Evolutionary conservation across 805 yeast species (phyloP), one percentile per base, ranked within the genome.

Genomic region (Saccharomycopsis guyanensis): DNA sequence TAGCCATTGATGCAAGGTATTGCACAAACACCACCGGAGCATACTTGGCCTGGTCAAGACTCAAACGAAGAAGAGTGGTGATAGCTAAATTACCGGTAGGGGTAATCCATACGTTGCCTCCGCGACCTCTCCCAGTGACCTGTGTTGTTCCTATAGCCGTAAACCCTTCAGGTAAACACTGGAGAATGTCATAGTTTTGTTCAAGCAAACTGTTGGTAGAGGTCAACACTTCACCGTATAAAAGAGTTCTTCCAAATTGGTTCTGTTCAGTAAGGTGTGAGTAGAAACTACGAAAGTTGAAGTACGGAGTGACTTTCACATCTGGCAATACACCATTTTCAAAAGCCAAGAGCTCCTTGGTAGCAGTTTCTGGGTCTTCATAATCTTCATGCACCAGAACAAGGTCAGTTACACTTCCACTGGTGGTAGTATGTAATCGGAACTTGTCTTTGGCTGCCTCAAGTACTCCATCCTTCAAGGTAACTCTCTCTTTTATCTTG

Each of bases 91-190:
- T 94, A 8, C 99, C 99, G 20, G 75, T 72, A 2, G 99, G 99
- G 55, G 86, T 89, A 20, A 93, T 82, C 98, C 98, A 93, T 2
- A 79, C 80, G 54, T 93, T 93, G 1, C 93, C 94, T 13, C 97
- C 95, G 47, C 99, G 76, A 2, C 99, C 99, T 41, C 91, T 71
- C 1, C 98, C 99, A 0, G 87, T 75, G 1, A 86, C 81, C 62
- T 93, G 99, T 2, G 83, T 76, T 1, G 89, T 80, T 0, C 95
- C 96, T 3, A 80, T 72, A 1, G 78, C 68, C 8, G 80, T 73
- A 15, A 66, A 55, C 0, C 96, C 96, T 23, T 78, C 70, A 1
- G 96, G 96, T 23, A 85, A 60, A 31, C 66, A 57, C 5, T 70
- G 64, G 46, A 91, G 62, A 32, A 86, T 58, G 10, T 68, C 58